Evolutionary conservation across 768 basidiomycete species (phyloP).

Genomic region (Macrolepiota dolichaula): DNA sequence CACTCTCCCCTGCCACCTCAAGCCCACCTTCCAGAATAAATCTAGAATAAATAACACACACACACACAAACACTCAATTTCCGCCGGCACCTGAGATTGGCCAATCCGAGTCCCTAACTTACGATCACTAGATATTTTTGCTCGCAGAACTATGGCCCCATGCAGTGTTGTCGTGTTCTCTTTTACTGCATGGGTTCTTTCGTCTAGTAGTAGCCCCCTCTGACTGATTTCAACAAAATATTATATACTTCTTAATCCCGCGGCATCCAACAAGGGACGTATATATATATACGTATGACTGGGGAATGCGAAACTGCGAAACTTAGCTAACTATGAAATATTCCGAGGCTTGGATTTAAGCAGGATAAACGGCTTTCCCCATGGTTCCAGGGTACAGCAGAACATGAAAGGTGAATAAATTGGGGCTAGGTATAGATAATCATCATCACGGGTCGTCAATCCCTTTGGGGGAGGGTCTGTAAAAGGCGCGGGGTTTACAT

Average conservation of each 20-base stretch:
- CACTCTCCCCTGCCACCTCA: too few species aligned
- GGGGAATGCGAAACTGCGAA: background rate
- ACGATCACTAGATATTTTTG: background rate
- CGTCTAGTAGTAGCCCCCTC: background rate
- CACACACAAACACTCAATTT: too few species aligned
- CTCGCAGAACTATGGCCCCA: background rate
- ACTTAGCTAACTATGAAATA: background rate
- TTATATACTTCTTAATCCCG: background rate
- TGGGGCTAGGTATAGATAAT: background rate
- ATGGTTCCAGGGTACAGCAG: background rate
- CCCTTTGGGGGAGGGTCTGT: background rate
- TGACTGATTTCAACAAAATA: background rate
- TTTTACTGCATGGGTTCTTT: background rate
- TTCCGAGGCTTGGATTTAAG: background rate
- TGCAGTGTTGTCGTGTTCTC: background rate
- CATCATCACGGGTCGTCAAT: background rate
- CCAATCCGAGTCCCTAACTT: background rate
- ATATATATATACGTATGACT: background rate
- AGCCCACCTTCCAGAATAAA: too few species aligned
- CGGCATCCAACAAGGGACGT: background rate
- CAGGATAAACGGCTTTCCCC: too few species aligned
- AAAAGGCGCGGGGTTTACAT: background rate
- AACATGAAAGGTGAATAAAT: background rate
- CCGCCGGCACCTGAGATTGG: background rate
- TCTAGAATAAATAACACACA: too few species aligned